Evolutionary conservation across 495 filamentous ascomycete genomes (phyloP), one percentile per base, ranked within the genome.

Genomic region (Durotheca rogersii): DNA sequence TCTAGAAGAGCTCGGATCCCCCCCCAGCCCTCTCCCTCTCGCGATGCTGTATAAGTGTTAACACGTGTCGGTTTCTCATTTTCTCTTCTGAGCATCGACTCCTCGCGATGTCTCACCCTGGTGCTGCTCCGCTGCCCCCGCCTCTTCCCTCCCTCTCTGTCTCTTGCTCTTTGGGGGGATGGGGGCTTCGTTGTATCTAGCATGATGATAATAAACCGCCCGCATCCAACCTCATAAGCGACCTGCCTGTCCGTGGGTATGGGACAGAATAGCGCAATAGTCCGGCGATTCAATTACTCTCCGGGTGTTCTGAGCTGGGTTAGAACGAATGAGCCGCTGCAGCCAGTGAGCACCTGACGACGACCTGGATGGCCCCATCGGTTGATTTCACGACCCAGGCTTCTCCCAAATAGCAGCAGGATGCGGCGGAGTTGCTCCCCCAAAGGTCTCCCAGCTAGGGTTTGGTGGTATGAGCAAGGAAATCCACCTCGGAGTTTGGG

Each of bases 211-310:
- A n/a, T n/a, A n/a, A n/a, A n/a, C n/a, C n/a, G n/a, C n/a, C n/a
- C n/a, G n/a, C n/a, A n/a, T n/a, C n/a, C n/a, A n/a, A n/a, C n/a
- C n/a, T n/a, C 23, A 9, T 27, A 27, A 27, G 42, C 19, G 36
- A 39, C 7, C 27, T 14, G 10, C 30, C 19, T n/a, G n/a, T n/a
- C 41, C 42, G 34, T 45, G 49, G 16, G 39, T 32, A 31, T 18
- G 2, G 18, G 20, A 34, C 20, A 18, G 19, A 15, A 55, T 47
- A 43, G 41, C 49, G 45, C 37, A 19, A 51, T 50, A 19, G 47
- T 50, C 53, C 50, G 56, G 56, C 40, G 31, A 44, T 59, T 53
- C 41, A 12, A 53, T 49, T 59, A 46, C 50, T 46, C 30, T 42
- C 56, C 56, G 56, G 53, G 41, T 43, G 37, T 52, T 27, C 9